phyloP scores from a whole-genome alignment of 805 yeast species.

The Candida anglica region DNA sequence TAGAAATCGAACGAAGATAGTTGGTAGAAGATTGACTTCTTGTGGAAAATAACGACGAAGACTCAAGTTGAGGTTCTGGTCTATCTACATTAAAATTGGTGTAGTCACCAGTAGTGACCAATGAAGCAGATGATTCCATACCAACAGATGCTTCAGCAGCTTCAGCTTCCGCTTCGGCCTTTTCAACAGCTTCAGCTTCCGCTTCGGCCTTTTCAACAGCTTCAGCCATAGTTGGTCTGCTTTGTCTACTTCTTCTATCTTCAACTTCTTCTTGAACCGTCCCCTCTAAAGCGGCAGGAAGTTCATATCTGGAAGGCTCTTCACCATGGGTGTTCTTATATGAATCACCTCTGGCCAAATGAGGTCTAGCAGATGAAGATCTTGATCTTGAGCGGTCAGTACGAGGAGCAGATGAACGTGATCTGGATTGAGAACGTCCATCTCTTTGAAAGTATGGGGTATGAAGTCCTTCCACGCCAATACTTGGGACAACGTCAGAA shows the following conservation, averaged over 20 bases:
- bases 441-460: slow-evolving; percentile 33
- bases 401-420: slow-evolving; percentile 20
- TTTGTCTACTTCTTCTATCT: slow-evolving; percentile 35
- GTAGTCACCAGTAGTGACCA: slow-evolving; percentile 44
- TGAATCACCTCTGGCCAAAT: slow-evolving; percentile 75
- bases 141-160: slow-evolving; percentile 10
- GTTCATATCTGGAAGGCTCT: slow-evolving; percentile 40
- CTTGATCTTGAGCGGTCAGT: slow-evolving; percentile 18
- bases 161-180: slow-evolving; percentile 32
- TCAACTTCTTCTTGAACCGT: slow-evolving; percentile 18
- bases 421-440: slow-evolving; percentile 22
- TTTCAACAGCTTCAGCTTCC: slow-evolving; percentile 13
- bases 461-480: slow-evolving; percentile 14
- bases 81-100: slow-evolving; percentile 41
- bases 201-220: slow-evolving; percentile 41
- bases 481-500: background rate
- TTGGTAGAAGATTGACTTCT: slow-evolving; percentile 43
- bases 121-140: slow-evolving; percentile 32
- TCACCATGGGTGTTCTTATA: slow-evolving; percentile 56
- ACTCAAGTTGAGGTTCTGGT: slow-evolving; percentile 14
- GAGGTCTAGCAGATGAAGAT: slow-evolving; percentile 41
- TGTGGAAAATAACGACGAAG: slow-evolving; percentile 21
- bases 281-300: slow-evolving; percentile 34
- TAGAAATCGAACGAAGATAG: slow-evolving; percentile 62
- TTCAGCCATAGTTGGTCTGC: slow-evolving; percentile 42